Evolutionary conservation across 1,284 basidiomycete genomes (phyloP).

Genomic region (Ceratorhiza oryzae-sativae): DNA sequence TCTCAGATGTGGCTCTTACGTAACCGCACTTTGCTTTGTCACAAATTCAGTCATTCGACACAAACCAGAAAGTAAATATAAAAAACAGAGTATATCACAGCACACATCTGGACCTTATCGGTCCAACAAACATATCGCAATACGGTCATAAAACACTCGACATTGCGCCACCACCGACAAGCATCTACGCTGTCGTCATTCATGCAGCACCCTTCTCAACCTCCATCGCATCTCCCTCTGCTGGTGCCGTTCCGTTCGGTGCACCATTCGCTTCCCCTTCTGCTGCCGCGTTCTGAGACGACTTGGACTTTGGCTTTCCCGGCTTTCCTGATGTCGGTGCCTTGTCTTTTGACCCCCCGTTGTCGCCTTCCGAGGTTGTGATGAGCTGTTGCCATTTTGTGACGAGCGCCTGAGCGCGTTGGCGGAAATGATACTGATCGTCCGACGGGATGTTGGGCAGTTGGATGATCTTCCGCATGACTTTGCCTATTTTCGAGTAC

Average conservation of each 20-base stretch:
- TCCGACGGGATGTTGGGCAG: conserved; percentile 78
- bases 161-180: neutral
- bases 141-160: neutral
- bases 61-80: too few relatives aligned
- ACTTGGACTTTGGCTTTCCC: conserved; percentile 12
- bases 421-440: conserved; percentile 85
- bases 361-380: conserved; percentile 2
- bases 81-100: too few relatives aligned
- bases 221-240: conserved; percentile 21
- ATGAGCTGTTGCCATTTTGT: conserved; percentile 70
- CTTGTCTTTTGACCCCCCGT: neutral
- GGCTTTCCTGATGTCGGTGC: neutral
- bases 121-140: neutral
- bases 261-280: conserved; percentile 38
- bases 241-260: conserved; percentile 5
- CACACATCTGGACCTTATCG: neutral
- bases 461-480: conserved; percentile 92
- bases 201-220: conserved; percentile 9
- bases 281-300: conserved; percentile 9
- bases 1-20: too few relatives aligned
- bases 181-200: too few relatives aligned
- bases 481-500: conserved; percentile 97
- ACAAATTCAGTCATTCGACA: too few relatives aligned
- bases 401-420: conserved; percentile 75
- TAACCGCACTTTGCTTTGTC: too few relatives aligned